Conservation (phyloP, 1,139 yeast genomes). For the Debaryomycetaceae sp. region DNA sequence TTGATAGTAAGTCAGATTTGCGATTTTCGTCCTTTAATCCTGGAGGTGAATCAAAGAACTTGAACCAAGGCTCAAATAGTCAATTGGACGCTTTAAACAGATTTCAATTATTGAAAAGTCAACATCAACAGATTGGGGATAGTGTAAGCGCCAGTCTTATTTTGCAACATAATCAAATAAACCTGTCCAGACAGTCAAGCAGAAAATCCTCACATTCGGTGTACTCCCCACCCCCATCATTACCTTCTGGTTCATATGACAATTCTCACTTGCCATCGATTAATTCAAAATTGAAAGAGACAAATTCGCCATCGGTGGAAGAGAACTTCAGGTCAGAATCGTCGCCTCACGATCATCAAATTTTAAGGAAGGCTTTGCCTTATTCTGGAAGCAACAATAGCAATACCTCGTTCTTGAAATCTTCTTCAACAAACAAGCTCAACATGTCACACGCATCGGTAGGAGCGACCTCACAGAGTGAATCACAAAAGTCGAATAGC, state of each 20-base stretch:
- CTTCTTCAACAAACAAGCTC: constrained; percentile 11
- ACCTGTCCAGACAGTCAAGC: constrained; percentile 19
- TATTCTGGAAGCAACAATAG: constrained; percentile 2
- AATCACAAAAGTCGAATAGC: constrained; percentile 10
- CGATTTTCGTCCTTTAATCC: constrained; percentile 22
- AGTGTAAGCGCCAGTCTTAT: constrained; percentile 47
- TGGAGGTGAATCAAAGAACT: constrained; percentile 7
- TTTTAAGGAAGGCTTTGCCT: neutral
- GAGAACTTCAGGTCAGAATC: neutral
- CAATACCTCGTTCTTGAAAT: constrained; percentile 12
- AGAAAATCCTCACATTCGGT: constrained; percentile 36
- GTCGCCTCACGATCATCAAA: neutral
- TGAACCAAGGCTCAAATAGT: constrained; percentile 9
- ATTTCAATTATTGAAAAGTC: constrained; percentile 37
- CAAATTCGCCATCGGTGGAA: constrained; percentile 19
- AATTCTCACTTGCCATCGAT: constrained; percentile 38
- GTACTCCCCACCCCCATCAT: constrained; percentile 27
- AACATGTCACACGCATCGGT: constrained; percentile 20
- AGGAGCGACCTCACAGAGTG: constrained; percentile 20
- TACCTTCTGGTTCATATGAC: constrained; percentile 38
- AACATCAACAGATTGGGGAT: constrained; percentile 49
- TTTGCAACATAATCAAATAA: constrained; percentile 18
- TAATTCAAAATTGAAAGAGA: constrained; percentile 39
- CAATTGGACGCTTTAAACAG: constrained; percentile 29
- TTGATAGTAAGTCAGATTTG: constrained; percentile 64